phyloP scores from a whole-genome alignment of 805 yeast genomes.

The Ogataea siamensis region DNA sequence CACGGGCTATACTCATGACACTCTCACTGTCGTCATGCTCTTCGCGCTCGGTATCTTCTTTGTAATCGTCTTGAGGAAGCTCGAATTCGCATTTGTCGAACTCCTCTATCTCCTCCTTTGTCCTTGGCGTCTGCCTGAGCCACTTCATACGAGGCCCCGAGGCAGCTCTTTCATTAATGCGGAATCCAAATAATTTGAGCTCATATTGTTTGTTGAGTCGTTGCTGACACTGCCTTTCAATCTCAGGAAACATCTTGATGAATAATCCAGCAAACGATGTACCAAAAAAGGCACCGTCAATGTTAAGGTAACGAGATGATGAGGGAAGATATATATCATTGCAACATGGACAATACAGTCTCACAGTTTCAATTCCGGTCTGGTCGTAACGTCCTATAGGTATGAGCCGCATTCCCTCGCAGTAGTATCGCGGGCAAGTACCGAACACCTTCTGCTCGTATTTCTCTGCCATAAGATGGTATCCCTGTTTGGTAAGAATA shows the following conservation, averaged over 20 bases:
- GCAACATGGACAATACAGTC: conserved; percentile 93
- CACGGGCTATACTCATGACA: conserved; percentile 34
- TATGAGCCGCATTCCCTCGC: conserved; percentile 85
- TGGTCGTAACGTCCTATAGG: conserved; percentile 92
- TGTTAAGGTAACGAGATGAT: conserved; percentile 78
- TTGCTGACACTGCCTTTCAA: conserved; percentile 69
- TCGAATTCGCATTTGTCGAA: conserved; percentile 62
- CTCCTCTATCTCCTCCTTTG: conserved; percentile 60
- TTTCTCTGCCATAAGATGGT: conserved; percentile 90
- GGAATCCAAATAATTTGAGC: conserved; percentile 84
- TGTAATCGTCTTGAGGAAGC: conserved; percentile 39
- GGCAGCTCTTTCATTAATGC: conserved; percentile 65
- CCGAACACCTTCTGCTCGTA: conserved; percentile 90
- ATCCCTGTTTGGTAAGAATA: conserved; percentile 84
- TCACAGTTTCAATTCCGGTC: conserved; percentile 87
- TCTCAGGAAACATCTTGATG: conserved; percentile 87
- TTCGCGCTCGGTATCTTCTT: conserved; percentile 24
- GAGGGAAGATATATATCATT: conserved; percentile 87
- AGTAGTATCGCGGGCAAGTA: conserved; percentile 81
- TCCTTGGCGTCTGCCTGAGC: conserved; percentile 77
- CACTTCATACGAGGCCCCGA: conserved; percentile 96
- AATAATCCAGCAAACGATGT: conserved; percentile 93
- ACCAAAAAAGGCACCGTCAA: conserved; percentile 97
- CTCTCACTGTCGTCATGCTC: conserved; percentile 33
- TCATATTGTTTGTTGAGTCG: conserved; percentile 60